Evolutionary conservation across 192 early-diverging fungal species (phyloP).

Genomic region (Backusella parvicylindrica): DNA sequence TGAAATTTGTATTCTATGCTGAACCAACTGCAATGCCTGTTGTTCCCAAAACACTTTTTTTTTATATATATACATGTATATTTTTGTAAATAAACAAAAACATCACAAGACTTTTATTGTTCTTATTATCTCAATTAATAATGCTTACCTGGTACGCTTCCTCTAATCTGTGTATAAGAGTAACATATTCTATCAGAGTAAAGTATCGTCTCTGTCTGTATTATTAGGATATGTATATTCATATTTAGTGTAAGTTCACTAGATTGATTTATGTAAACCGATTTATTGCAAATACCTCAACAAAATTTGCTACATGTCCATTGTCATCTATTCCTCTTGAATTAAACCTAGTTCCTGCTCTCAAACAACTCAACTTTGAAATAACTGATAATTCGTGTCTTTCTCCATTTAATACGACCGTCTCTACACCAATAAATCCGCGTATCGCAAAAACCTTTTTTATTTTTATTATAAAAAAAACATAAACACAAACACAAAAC

Average conservation of each 20-base stretch:
- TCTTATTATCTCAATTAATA: constrained; percentile 65
- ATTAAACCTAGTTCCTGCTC: constrained; percentile 88
- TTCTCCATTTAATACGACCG: constrained; percentile 30
- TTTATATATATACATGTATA: not conserved
- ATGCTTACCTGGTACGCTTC: constrained; percentile 76
- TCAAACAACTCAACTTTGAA: constrained; percentile 75
- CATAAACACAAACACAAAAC: not conserved
- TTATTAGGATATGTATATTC: constrained; percentile 91
- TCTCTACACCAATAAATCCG: constrained; percentile 66
- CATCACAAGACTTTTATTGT: not conserved
- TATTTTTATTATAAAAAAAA: too few species aligned
- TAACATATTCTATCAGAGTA: constrained; percentile 52
- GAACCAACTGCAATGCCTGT: constrained; percentile 74
- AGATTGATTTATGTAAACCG: not conserved
- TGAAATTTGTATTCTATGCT: constrained; percentile 83
- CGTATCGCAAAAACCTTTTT: constrained; percentile 64
- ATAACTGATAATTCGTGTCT: constrained; percentile 56
- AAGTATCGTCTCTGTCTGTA: constrained; percentile 80
- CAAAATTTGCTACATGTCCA: constrained; percentile 96
- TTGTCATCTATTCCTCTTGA: constrained; percentile 96
- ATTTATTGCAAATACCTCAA: constrained; percentile 57
- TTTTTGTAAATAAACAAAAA: not conserved
- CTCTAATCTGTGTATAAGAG: constrained; percentile 82
- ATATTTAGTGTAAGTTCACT: constrained; percentile 77
- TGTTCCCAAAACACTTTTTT: constrained; percentile 93